A percentile compares a stretch with the other conserved stretches of the same genome.
Conservation (phyloP, 495 filamentous ascomycete genomes). For the Hypoxylon lienhwacheense region DNA sequence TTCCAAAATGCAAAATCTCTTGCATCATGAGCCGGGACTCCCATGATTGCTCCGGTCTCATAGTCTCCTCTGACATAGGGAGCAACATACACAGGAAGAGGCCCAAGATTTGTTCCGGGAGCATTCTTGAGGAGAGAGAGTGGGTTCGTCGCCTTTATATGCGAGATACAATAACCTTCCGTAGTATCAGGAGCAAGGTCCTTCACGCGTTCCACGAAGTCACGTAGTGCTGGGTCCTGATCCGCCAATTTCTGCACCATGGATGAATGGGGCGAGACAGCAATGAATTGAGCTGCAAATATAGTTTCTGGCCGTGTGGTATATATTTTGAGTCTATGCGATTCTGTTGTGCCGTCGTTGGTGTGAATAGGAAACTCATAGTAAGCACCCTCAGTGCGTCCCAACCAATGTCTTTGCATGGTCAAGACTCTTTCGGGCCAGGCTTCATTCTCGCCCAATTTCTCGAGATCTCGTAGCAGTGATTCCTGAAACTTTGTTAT, state of each 20-base stretch:
- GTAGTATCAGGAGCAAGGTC: conserved; percentile 71
- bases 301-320: conserved; percentile 85
- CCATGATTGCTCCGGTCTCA: conserved; percentile 89
- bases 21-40: conserved; percentile 80
- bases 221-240: conserved; percentile 59
- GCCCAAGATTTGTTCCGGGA: conserved; percentile 50
- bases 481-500: conserved; percentile 77
- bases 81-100: conserved; percentile 75
- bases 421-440: conserved; percentile 83
- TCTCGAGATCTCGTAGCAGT: conserved; percentile 72
- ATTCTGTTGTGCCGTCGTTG: conserved; percentile 45
- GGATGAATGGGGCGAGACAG: conserved; percentile 72
- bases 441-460: conserved; percentile 57
- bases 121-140: conserved; percentile 58
- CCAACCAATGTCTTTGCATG: conserved; percentile 90
- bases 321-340: conserved; percentile 61
- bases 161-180: conserved; percentile 66
- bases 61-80: conserved; percentile 88
- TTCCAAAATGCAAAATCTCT: conserved; percentile 81
- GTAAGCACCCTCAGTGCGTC: conserved; percentile 71
- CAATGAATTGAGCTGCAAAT: conserved; percentile 81
- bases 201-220: conserved; percentile 66
- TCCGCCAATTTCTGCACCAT: conserved; percentile 65
- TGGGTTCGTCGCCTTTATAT: conserved; percentile 67
- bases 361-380: conserved; percentile 62